These are phyloP conservation scores for Gossypium mustelinum DNA, from an alignment of 345 rosid species.

Conservation along the genomic window DNA sequence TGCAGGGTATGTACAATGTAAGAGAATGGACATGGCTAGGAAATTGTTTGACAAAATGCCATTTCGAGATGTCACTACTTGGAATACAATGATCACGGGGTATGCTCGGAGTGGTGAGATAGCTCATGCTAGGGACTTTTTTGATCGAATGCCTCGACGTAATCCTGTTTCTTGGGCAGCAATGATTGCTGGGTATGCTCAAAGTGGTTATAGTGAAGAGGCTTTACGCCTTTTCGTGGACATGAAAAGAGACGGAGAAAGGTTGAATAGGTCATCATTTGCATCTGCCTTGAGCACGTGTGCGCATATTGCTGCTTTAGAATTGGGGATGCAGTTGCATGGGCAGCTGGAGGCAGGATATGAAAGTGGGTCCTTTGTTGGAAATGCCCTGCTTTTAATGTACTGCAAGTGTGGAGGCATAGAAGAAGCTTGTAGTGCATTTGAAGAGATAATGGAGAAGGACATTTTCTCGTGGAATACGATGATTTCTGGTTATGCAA, in stretches of 20 bases:
- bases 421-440: conserved; percentile 52
- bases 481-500: conserved; percentile 60
- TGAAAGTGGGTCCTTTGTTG: conserved; percentile 56
- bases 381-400: conserved; percentile 68
- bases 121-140: conserved; percentile 39
- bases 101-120: conserved; percentile 50
- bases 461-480: conserved; percentile 74
- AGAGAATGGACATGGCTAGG: conserved; percentile 51
- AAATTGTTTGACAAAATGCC: conserved; percentile 57
- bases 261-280: conserved; percentile 54
- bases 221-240: conserved; percentile 44
- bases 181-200: conserved; percentile 67
- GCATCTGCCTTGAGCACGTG: conserved; percentile 59
- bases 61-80: conserved; percentile 41
- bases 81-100: conserved; percentile 74
- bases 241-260: conserved; percentile 66
- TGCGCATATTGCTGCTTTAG: conserved; percentile 56
- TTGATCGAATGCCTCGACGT: conserved; percentile 50
- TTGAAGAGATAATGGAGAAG: conserved; percentile 50
- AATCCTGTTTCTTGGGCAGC: conserved; percentile 72
- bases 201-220: conserved; percentile 46
- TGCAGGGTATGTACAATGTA: conserved; percentile 58
- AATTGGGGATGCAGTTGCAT: conserved; percentile 66
- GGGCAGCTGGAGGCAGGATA: conserved; percentile 59
- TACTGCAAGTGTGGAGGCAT: conserved; percentile 71